Conservation (phyloP, 768 basidiomycete species). For the Hericium alpestre region DNA sequence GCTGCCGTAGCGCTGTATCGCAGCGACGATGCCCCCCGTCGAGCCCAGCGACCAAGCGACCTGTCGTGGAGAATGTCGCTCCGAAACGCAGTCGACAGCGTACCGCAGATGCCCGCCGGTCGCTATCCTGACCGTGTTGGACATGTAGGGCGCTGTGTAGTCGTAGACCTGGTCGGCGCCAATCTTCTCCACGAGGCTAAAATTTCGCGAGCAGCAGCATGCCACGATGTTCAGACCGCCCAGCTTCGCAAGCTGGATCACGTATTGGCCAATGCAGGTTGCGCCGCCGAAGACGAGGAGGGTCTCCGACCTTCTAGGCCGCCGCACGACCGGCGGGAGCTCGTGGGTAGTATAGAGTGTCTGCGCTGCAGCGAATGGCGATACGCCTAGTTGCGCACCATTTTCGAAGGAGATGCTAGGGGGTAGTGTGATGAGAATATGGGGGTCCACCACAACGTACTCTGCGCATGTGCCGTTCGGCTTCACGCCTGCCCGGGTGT, state of each 20-base stretch:
- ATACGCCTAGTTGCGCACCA: conserved; percentile 9
- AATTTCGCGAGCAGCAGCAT: conserved; percentile 24
- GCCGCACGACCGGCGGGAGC: background rate
- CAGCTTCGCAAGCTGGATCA: conserved; percentile 22
- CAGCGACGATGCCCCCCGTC: conserved; percentile 5
- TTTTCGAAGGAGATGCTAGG: conserved; percentile 8
- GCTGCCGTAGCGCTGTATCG: background rate
- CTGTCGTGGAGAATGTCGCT: background rate
- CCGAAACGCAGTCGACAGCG: conserved; percentile 13
- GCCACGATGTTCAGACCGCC: conserved; percentile 23
- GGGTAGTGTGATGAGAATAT: conserved; percentile 2
- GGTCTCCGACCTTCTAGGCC: background rate
- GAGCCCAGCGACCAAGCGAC: conserved; percentile 5
- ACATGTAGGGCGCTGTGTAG: conserved; percentile 15
- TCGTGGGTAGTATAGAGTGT: conserved; percentile 6
- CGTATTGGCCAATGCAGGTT: conserved; percentile 26
- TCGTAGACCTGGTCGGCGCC: conserved; percentile 26
- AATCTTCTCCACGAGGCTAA: conserved; percentile 19
- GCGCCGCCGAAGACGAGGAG: conserved; percentile 13
- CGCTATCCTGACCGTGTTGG: conserved; percentile 15
- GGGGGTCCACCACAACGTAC: conserved; percentile 6
- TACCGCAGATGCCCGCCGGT: conserved; percentile 10
- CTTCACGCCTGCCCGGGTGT: background rate
- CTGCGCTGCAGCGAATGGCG: conserved; percentile 2
- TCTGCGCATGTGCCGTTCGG: conserved; percentile 6